Percentiles rank a stretch among this genome's conserved stretches.
These are phyloP conservation scores for Neoboletus subvelutipes DNA, from an alignment of 768 basidiomycete species.

Conservation along the genomic window DNA sequence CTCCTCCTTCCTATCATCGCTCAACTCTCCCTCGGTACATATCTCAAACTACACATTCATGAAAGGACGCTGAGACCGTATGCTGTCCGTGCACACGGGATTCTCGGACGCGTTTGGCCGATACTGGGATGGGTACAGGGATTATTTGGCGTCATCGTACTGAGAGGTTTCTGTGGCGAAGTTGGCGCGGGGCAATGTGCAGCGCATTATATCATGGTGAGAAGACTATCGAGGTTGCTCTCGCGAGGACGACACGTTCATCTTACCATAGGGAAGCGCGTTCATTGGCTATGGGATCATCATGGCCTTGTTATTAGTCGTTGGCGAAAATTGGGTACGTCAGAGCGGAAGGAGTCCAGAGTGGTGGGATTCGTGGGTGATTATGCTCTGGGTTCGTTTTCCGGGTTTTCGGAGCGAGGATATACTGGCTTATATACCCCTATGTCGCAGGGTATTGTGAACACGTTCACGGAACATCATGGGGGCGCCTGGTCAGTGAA, in stretches of 20 bases:
- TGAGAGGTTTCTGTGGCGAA: slow-evolving; percentile 79
- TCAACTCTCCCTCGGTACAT: slow-evolving; percentile 77
- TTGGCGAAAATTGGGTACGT: slow-evolving; percentile 77
- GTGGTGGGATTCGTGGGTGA: slow-evolving; percentile 80
- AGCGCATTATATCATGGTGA: slow-evolving; percentile 80
- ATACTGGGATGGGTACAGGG: slow-evolving; percentile 88
- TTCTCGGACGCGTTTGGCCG: slow-evolving; percentile 84
- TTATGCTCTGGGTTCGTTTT: slow-evolving; percentile 51
- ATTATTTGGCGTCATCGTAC: slow-evolving; percentile 77
- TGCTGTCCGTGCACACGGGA: slow-evolving; percentile 66
- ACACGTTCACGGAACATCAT: slow-evolving; percentile 91
- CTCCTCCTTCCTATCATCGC: slow-evolving; percentile 57
- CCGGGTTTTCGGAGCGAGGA: neutral
- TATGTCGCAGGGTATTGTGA: slow-evolving; percentile 48
- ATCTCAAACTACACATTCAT: slow-evolving; percentile 89
- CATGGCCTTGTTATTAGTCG: slow-evolving; percentile 73
- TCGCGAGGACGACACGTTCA: slow-evolving; percentile 13
- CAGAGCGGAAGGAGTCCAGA: slow-evolving; percentile 74
- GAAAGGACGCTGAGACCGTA: slow-evolving; percentile 72
- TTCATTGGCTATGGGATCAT: slow-evolving; percentile 87
- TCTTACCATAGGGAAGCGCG: slow-evolving; percentile 58
- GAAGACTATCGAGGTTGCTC: slow-evolving; percentile 5
- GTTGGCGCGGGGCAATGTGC: slow-evolving; percentile 75
- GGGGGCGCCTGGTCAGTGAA: slow-evolving; percentile 82
- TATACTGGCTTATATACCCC: neutral